These are phyloP conservation scores for Paracoccidioides brasiliensis DNA, from an alignment of 2,329 filamentous ascomycete genomes.

Conservation along the genomic window DNA sequence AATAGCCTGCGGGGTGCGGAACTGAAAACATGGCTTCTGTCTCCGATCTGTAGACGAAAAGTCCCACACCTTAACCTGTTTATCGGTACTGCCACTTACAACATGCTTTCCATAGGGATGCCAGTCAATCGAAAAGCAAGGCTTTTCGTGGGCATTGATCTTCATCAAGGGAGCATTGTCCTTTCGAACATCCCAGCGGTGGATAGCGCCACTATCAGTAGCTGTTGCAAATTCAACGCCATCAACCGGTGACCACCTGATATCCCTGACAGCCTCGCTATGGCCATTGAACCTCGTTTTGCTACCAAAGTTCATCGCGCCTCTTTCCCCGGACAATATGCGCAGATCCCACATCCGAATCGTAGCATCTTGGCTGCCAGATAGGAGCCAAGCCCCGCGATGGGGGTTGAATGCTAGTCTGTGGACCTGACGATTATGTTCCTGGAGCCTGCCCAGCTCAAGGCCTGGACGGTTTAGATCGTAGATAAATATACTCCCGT, in stretches of 20 bases:
- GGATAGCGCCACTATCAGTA: constrained; percentile 50
- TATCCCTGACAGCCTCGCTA: constrained; percentile 49
- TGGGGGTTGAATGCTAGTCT: constrained; percentile 53
- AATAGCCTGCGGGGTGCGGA: constrained; percentile 49
- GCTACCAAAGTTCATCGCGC: constrained; percentile 41
- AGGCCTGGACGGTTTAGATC: constrained; percentile 49
- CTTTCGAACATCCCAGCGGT: constrained; percentile 51
- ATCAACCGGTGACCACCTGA: constrained; percentile 52
- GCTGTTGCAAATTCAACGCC: constrained; percentile 50
- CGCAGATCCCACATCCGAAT: constrained; percentile 53
- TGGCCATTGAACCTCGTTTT: constrained; percentile 43
- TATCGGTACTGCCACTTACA: constrained; percentile 49
- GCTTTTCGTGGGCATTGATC: constrained; percentile 48
- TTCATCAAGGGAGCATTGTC: constrained; percentile 44
- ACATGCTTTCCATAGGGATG: constrained; percentile 54
- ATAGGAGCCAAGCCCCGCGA: constrained; percentile 46
- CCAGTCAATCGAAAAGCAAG: constrained; percentile 52
- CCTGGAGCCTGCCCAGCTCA: constrained; percentile 49
- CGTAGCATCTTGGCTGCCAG: constrained; percentile 51
- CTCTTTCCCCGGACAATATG: constrained; percentile 36
- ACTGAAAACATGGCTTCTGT: constrained; percentile 45
- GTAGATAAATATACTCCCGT: constrained; percentile 53
- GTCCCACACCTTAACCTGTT: constrained; percentile 52
- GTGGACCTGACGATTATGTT: constrained; percentile 53
- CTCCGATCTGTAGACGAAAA: constrained; percentile 43